phyloP scores from a whole-genome alignment of 805 yeast species.

The Priceomyces castillae region DNA sequence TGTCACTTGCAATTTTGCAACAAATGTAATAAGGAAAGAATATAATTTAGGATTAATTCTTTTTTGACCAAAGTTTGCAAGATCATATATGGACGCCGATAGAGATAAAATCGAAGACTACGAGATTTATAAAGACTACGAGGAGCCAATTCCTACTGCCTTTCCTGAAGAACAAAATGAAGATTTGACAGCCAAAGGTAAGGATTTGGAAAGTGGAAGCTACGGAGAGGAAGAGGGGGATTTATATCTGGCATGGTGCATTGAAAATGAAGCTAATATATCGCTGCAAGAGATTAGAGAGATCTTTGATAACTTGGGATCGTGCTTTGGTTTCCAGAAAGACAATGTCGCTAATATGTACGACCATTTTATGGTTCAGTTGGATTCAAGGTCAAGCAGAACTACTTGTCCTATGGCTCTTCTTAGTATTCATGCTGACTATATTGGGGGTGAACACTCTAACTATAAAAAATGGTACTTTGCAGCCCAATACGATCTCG shows the following conservation, averaged over 20 bases:
- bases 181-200: not conserved
- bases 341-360: constrained; percentile 76
- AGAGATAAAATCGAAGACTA: constrained; percentile 5
- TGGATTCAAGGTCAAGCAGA: constrained; percentile 86
- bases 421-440: constrained; percentile 77
- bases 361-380: constrained; percentile 73
- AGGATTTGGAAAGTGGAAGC: not conserved
- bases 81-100: not conserved
- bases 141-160: constrained; percentile 3
- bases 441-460: constrained; percentile 86
- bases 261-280: constrained; percentile 21
- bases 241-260: constrained; percentile 22
- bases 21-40: not conserved
- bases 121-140: constrained; percentile 3
- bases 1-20: constrained; percentile 6
- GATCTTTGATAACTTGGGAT: constrained; percentile 57
- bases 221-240: not conserved
- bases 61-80: not conserved
- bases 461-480: constrained; percentile 92
- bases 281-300: constrained; percentile 51
- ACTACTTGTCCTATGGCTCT: constrained; percentile 70
- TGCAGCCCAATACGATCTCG: constrained; percentile 77
- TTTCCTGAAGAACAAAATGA: not conserved
- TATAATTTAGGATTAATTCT: no score
- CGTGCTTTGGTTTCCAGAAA: constrained; percentile 78